Evolutionary conservation across 2,329 filamentous ascomycete genomes (phyloP).

Genomic region (Neopestalotiopsis clavispora): DNA sequence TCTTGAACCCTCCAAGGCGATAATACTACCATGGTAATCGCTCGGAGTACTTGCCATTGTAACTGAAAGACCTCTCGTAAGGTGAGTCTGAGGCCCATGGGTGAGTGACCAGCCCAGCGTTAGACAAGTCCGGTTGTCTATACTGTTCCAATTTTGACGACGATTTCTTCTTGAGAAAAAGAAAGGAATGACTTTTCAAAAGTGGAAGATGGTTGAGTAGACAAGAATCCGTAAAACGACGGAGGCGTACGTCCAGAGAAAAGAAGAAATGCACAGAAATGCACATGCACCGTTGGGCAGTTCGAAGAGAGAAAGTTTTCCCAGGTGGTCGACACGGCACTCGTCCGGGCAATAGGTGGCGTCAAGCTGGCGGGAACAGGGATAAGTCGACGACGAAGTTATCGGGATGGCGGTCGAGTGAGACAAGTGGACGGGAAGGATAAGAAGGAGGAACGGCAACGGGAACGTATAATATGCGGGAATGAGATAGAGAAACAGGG

Average conservation of each 20-base stretch:
- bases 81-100: neutral
- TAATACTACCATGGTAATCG: slow-evolving; percentile 52
- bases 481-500: neutral
- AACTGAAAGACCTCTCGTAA: slow-evolving; percentile 6
- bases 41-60: slow-evolving; percentile 30
- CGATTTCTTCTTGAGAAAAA: neutral
- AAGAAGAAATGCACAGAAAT: neutral
- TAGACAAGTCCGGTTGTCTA: neutral
- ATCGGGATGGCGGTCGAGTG: neutral
- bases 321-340: neutral
- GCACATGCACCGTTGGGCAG: slow-evolving; percentile 1
- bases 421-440: neutral
- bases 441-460: neutral
- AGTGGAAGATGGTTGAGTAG: neutral
- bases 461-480: neutral
- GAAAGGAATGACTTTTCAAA: neutral
- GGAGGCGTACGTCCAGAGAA: neutral
- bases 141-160: neutral
- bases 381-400: neutral
- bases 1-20: slow-evolving; percentile 64
- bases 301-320: slow-evolving; percentile 1
- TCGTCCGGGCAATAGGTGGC: neutral
- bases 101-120: neutral
- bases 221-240: neutral
- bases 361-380: neutral